Base-by-base conservation (phyloP, 2,329 filamentous ascomycete species). In the Pseudogymnoascus sp. region DNA sequence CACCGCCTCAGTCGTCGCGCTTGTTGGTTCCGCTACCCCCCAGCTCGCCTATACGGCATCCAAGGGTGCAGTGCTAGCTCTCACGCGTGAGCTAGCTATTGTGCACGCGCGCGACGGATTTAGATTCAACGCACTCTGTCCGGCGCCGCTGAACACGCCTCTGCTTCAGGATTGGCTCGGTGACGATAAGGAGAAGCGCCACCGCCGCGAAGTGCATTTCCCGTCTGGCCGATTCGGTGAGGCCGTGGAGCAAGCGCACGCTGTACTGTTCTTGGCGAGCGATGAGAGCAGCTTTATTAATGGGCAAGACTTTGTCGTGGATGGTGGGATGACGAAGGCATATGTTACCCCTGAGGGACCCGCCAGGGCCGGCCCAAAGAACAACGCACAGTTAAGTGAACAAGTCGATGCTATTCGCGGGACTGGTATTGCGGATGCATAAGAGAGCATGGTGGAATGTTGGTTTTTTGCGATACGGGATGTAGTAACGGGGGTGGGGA, bases 271-370 rank as follows among this genome's bases (percentile, higher is more conserved):
- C 77, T 76, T 91, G 63, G 88, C 88, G 16, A 89, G 85, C 70
- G 88, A 91, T 66, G 88, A 91, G 75, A 85, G 84, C 72, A 87
- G 85, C 75, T 91, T 90, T 70, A 83, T 90, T 68, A 91, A 89
- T 68, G 88, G 86, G 14, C 59, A 86, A 64, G 95, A 97, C 74
- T 96, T 97, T 78, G 88, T 96, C 4, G 92, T 97, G 26, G 95
- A 99, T 72, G 95, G 95, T 64, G 93, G 93, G 65, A 91, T 99
- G 90, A 93, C 87, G 71, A 96, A 90, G 82, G 90, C 92, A 50
- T 97, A 97, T 75, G 86, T 89, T 29, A 89, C 86, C 1, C 78
- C 86, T 1, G 85, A 88, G 75, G 86, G 86, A 3, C 78, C 82
- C 13, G 73, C 84, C 7, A 69, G 78, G 0, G 68, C 77, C 10